phyloP scores from a whole-genome alignment of 2,329 filamentous ascomycete species.

The Grosmannia huntii region DNA sequence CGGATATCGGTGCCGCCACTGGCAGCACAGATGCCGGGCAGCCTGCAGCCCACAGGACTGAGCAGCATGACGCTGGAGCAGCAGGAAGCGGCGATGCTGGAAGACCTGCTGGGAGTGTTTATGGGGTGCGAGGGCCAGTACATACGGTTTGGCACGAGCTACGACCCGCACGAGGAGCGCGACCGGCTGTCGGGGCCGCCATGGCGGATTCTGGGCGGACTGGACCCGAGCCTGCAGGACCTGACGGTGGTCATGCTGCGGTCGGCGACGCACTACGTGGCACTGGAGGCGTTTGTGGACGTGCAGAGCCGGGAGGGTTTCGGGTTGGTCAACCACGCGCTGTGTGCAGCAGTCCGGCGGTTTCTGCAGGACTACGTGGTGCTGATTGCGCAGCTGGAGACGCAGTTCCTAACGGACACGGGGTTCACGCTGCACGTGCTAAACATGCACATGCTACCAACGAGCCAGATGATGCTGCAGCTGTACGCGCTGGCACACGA shows the following conservation, averaged over 20 bases:
- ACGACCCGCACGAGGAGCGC: constrained; percentile 74
- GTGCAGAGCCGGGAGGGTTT: constrained; percentile 89
- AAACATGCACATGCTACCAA: constrained; percentile 82
- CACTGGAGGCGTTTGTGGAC: constrained; percentile 85
- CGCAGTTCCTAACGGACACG: constrained; percentile 78
- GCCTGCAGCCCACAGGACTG: constrained; percentile 55
- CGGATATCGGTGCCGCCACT: constrained; percentile 46
- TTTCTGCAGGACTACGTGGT: constrained; percentile 87
- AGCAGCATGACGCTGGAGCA: constrained; percentile 60
- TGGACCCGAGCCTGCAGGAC: constrained; percentile 86
- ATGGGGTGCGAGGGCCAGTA: constrained; percentile 99
- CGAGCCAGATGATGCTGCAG: constrained; percentile 81
- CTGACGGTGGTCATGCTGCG: constrained; percentile 79
- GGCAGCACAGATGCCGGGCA: constrained; percentile 57
- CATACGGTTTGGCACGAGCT: constrained; percentile 71
- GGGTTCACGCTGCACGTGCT: constrained; percentile 87
- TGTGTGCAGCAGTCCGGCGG: constrained; percentile 90
- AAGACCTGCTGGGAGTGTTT: constrained; percentile 86
- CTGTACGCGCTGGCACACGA: constrained; percentile 81
- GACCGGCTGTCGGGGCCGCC: constrained; percentile 72
- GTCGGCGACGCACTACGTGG: constrained; percentile 87
- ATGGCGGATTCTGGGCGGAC: constrained; percentile 66
- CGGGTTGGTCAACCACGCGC: constrained; percentile 85
- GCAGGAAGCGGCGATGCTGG: constrained; percentile 78
- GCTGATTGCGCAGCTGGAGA: constrained; percentile 84